Conservation (phyloP, 768 basidiomycete species). For the Termitomyces heimii region DNA sequence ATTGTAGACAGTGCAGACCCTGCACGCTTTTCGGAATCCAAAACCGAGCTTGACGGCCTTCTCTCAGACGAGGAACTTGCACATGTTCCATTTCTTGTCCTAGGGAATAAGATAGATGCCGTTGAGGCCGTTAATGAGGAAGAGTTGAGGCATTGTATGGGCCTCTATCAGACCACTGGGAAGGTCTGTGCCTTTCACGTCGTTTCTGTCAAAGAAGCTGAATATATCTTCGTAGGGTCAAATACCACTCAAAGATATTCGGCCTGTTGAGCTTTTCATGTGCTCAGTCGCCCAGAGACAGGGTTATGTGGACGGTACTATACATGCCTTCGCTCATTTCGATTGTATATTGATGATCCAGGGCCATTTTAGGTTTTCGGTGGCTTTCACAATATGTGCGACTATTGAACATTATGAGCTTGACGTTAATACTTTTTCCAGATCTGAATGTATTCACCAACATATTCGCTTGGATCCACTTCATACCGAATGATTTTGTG, state of each 20-base stretch:
- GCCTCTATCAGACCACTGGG: conserved; percentile 98
- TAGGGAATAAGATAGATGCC: conserved; percentile 99
- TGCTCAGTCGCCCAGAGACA: conserved; percentile 98
- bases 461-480: neutral
- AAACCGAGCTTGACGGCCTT: conserved; percentile 94
- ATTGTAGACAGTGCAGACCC: conserved; percentile 95
- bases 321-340: neutral
- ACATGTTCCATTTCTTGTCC: conserved; percentile 95
- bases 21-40: conserved; percentile 93
- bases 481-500: neutral
- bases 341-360: neutral
- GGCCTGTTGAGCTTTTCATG: conserved; percentile 99
- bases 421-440: neutral
- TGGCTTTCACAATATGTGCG: conserved; percentile 96
- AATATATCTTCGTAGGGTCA: conserved; percentile 61
- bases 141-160: conserved; percentile 90
- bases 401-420: conserved; percentile 1
- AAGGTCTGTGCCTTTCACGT: conserved; percentile 55
- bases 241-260: conserved; percentile 91
- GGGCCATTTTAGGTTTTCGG: conserved; percentile 74
- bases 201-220: neutral
- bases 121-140: conserved; percentile 95
- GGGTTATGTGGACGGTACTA: conserved; percentile 91
- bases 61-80: conserved; percentile 91
- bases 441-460: neutral